Evolutionary conservation across 495 filamentous ascomycete genomes (phyloP), one percentile per base, ranked within the genome.

Genomic region (Parmelia sp.): DNA sequence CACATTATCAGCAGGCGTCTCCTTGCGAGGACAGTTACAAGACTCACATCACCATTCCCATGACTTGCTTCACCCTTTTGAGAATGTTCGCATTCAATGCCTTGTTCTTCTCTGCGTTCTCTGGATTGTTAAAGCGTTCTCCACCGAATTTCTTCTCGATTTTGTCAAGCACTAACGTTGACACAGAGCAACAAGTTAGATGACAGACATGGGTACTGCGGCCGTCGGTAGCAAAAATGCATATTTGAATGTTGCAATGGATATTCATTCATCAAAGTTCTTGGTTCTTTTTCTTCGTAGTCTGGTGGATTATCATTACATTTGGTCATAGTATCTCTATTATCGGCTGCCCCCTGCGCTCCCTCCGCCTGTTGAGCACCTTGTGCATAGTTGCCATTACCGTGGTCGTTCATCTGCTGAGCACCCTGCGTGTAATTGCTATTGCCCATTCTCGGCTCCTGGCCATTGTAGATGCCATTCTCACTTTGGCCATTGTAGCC

Each of bases 91-190:
- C 45, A 21, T 62, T 62, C 45, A 53, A 19, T 17, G 19, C 44
- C 25, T 29, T 51, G 6, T 62, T 36, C 31, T 55, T 55, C 25
- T 51, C 60, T 45, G 10, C 60, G 33, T 62, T 62, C 36, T 40
- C 47, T 1, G 60, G 60, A 14, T 61, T 36, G 12, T 51, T 61
- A 42, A 61, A 51, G 15, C 60, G 27, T 8, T 51, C 29, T 1
- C 40, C 27, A 6, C 44, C 44, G 15, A 55, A 62, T 9, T 53
- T 55, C 60, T 56, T 62, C 27, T 62, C 60, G 11, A 62, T 19
- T 31, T 23, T 62, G 45, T 62, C 29, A 17, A 62, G 60, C 45
- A 29, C 60, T 62, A 55, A 31, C 15, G 58, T 44, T 33, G 29
- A 60, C 25, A 60, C 39, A 40, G 29, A 14, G 37, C 27, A 5